Base-by-base conservation (phyloP, 768 basidiomycete species). In the Saitozyma podzolica region DNA sequence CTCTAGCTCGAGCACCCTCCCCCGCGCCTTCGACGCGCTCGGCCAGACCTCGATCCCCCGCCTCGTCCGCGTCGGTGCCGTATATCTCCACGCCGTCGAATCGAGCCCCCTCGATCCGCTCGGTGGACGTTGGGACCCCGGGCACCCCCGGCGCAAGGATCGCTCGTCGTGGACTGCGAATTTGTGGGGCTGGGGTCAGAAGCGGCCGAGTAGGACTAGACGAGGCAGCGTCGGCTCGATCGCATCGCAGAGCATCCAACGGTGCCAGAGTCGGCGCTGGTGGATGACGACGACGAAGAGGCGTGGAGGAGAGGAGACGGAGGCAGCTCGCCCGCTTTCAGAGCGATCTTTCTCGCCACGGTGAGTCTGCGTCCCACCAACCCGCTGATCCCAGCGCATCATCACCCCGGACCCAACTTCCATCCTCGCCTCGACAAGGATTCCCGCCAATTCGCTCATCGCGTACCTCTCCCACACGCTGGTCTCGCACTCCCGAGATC, bases 311-410 rank as follows among this genome's bases (percentile, higher is more conserved):
- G 60, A 39, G 72, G 73, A 6, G 68, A 76, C 58, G 70, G 77
- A 9, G 72, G 74, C 45, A 78, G 74, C 59, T 61, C 71, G 29
- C 74, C 77, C 39, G 54, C 66, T 4, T 77, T 71, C 58, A 40
- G 64, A 52, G 77, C 77, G 7, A 73, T 78, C 43, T 74, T 77
- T 43, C 58, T 73, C 6, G 77, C 77, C 4, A 78, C 77, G 7
- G 68, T 76, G 58, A 62, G 69, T 58, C 29, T 29, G 29, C 29
- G 29, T 29, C 29, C 2, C 2, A 29, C 29, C 5, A 29, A 2
- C 29, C 29, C 40, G 45, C 65, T 66, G 53, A 64, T 41, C 2
- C 13, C 37, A 76, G 75, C 71, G 75, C 8, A 69, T 77, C 49
- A 57, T 77, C 29, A 77, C 75, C 2, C 75, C 75, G 6, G 75